Conservation (phyloP, 1,139 yeast genomes). For the Citeromyces hawaiiensis region DNA sequence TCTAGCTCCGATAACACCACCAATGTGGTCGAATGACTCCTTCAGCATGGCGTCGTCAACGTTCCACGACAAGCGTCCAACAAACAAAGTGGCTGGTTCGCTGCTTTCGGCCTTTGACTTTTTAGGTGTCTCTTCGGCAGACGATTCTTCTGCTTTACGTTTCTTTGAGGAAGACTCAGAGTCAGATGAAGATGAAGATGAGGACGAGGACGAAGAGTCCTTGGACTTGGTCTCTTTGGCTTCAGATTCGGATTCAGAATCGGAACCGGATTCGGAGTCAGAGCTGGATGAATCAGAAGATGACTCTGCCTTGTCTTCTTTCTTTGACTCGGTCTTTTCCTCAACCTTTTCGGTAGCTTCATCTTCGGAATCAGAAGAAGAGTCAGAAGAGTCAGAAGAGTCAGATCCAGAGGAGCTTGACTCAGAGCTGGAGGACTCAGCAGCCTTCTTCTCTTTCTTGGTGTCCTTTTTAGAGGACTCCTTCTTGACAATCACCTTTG, state of each 20-base stretch:
- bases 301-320: constrained; percentile 20
- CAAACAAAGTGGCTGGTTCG: constrained; percentile 83
- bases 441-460: no score
- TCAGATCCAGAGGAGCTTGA: no score
- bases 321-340: constrained; percentile 9
- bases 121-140: constrained; percentile 18
- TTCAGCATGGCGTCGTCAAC: constrained; percentile 90
- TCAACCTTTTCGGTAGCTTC: no score
- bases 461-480: no score
- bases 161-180: constrained; percentile 12
- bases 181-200: no score
- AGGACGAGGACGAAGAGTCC: no score
- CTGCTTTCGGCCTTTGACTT: constrained; percentile 18
- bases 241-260: constrained; percentile 13
- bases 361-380: no score
- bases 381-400: no score
- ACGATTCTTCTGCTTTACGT: constrained; percentile 22
- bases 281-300: constrained; percentile 16
- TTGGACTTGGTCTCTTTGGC: constrained; percentile 13
- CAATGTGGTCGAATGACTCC: constrained; percentile 71
- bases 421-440: no score
- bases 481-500: neutral
- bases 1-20: constrained; percentile 80
- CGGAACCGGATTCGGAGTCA: constrained; percentile 19
- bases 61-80: constrained; percentile 96